Evolutionary conservation across 108 stramenopile genomes (phyloP).

Genomic region (Pseudonitzschia multiseries): DNA sequence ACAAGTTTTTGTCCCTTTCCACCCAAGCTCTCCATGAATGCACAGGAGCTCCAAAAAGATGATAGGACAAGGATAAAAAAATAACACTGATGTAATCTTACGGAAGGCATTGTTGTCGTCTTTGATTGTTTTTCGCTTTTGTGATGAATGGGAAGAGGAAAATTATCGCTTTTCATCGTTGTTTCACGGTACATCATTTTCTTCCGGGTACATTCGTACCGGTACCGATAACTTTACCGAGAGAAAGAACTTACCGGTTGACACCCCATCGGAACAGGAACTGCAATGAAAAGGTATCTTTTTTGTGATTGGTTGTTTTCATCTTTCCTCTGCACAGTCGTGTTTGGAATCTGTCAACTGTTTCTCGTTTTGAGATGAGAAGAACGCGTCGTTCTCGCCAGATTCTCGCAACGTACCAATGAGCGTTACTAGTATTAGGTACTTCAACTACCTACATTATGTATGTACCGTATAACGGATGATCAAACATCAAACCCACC

Average conservation of each 20-base stretch:
- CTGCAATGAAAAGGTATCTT: slow-evolving; percentile 1
- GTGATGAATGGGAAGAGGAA: background rate
- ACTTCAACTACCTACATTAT: no score
- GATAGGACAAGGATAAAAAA: background rate
- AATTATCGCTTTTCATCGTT: background rate
- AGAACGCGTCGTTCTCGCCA: no score
- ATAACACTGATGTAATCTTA: background rate
- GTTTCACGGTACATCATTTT: no score
- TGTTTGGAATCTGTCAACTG: background rate
- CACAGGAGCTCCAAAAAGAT: background rate
- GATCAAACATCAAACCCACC: background rate
- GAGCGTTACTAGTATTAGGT: no score
- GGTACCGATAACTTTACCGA: background rate
- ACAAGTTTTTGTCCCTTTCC: background rate
- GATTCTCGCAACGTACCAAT: no score
- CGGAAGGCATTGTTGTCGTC: background rate
- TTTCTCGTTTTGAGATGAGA: no score
- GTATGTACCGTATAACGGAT: no score
- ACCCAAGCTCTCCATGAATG: slow-evolving; percentile 13
- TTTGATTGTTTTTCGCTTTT: background rate
- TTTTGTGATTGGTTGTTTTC: background rate
- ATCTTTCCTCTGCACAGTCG: background rate
- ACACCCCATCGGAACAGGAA: background rate
- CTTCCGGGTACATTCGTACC: no score
- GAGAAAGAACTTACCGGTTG: background rate